These are phyloP conservation scores for Cucurbita argyrosperma DNA, from an alignment of 306 rosid genomes.

Conservation along the genomic window DNA sequence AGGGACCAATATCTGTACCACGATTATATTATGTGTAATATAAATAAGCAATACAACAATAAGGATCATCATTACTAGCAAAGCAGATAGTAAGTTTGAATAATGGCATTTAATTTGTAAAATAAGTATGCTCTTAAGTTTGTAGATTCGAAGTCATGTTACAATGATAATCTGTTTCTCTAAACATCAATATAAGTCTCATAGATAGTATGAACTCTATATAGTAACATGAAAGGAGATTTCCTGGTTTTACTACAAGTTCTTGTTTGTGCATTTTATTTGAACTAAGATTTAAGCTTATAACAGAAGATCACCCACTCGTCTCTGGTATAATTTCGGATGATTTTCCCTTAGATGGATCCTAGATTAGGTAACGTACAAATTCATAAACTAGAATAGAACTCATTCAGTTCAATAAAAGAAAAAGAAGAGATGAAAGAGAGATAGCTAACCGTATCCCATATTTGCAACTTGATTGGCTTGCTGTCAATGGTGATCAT, in stretches of 20 bases:
- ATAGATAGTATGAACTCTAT: background rate
- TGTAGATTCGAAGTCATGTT: background rate
- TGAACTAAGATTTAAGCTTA: background rate
- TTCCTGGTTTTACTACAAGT: background rate
- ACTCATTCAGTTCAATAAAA: background rate
- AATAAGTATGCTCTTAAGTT: background rate
- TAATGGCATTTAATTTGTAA: too few species aligned
- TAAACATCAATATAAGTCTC: background rate
- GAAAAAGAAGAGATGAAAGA: background rate
- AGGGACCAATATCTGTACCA: background rate
- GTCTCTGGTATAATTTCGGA: background rate
- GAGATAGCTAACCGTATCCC: conserved; percentile 77
- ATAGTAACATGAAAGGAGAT: background rate
- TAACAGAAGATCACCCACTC: background rate
- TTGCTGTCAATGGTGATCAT: conserved; percentile 88
- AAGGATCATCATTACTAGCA: background rate
- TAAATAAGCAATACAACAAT: background rate
- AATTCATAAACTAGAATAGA: background rate
- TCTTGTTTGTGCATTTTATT: background rate
- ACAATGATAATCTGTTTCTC: background rate
- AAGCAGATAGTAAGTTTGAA: background rate
- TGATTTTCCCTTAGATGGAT: background rate
- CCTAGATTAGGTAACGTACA: background rate
- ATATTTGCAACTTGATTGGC: conserved; percentile 91
- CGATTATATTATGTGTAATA: background rate